Evolutionary conservation across 2,329 filamentous ascomycete genomes (phyloP).

Genomic region (Ceratocystis cubensis): DNA sequence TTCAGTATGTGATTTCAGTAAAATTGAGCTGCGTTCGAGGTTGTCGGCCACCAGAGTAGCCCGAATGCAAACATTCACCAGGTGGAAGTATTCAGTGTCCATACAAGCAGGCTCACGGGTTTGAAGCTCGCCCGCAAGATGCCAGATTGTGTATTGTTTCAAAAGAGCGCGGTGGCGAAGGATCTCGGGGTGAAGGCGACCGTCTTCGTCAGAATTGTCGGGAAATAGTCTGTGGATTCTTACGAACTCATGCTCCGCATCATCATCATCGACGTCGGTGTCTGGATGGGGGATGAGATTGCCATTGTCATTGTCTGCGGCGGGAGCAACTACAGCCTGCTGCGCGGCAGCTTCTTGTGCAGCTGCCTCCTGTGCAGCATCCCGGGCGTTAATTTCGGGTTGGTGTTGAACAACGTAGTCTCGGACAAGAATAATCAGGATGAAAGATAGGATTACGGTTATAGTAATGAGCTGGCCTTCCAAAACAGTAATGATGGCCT

Average conservation of each 20-base stretch:
- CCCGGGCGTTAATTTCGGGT: constrained; percentile 71
- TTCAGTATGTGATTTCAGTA: neutral
- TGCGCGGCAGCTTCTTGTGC: neutral
- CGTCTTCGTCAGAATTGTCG: neutral
- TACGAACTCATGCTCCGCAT: neutral
- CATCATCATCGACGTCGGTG: neutral
- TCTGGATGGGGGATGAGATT: neutral
- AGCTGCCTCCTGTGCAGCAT: constrained; percentile 35
- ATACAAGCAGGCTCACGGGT: neutral
- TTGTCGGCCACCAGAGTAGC: neutral
- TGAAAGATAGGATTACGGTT: constrained; percentile 83
- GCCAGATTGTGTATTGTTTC: neutral
- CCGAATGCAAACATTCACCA: neutral
- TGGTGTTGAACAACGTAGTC: constrained; percentile 99
- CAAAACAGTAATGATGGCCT: constrained; percentile 65
- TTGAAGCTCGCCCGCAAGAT: neutral
- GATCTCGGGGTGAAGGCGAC: neutral
- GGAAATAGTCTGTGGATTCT: neutral
- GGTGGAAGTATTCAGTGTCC: neutral
- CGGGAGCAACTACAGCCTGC: neutral
- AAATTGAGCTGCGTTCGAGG: neutral
- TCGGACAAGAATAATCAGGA: constrained; percentile 88
- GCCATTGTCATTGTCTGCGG: neutral
- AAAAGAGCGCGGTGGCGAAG: neutral
- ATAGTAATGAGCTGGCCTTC: constrained; percentile 93